Evolutionary conservation across 768 basidiomycete species (phyloP).

Genomic region (Kockovaella imperatae): DNA sequence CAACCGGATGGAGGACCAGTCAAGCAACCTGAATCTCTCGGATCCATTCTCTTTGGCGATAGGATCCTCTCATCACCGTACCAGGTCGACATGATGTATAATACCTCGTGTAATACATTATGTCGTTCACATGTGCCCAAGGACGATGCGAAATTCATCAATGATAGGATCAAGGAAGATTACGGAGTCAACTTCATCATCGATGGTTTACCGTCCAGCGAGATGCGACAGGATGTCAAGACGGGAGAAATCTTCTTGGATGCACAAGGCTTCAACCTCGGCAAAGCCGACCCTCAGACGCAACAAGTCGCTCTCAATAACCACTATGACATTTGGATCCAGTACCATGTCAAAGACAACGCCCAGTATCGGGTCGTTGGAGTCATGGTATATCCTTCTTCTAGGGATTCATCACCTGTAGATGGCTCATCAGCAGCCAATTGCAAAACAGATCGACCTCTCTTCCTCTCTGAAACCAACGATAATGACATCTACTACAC

Average conservation of each 20-base stretch:
- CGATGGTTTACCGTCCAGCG: conserved; percentile 86
- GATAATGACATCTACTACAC: conserved; percentile 69
- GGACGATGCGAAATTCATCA: conserved; percentile 79
- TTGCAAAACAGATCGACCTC: conserved; percentile 25
- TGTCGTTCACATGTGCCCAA: conserved; percentile 58
- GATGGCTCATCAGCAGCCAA: conserved; percentile 21
- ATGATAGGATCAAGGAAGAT: conserved; percentile 81
- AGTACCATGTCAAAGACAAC: conserved; percentile 69
- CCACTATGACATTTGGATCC: conserved; percentile 59
- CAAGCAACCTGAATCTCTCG: conserved; percentile 65
- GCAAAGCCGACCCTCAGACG: conserved; percentile 53
- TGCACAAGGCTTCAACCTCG: conserved; percentile 74
- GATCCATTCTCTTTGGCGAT: conserved; percentile 94
- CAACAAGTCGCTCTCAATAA: conserved; percentile 73
- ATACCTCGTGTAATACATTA: conserved; percentile 63
- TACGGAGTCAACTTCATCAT: conserved; percentile 92
- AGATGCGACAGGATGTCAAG: conserved; percentile 74
- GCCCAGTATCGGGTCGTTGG: conserved; percentile 77
- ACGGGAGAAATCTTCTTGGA: conserved; percentile 84
- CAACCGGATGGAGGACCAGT: conserved; percentile 59
- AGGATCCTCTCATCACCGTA: conserved; percentile 86
- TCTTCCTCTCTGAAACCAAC: conserved; percentile 58
- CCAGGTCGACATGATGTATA: conserved; percentile 75
- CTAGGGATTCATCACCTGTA: conserved; percentile 26
- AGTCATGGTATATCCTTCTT: conserved; percentile 62